These are phyloP conservation scores for Aspergillus leporis DNA, from an alignment of 495 filamentous ascomycete genomes.

Conservation along the genomic window DNA sequence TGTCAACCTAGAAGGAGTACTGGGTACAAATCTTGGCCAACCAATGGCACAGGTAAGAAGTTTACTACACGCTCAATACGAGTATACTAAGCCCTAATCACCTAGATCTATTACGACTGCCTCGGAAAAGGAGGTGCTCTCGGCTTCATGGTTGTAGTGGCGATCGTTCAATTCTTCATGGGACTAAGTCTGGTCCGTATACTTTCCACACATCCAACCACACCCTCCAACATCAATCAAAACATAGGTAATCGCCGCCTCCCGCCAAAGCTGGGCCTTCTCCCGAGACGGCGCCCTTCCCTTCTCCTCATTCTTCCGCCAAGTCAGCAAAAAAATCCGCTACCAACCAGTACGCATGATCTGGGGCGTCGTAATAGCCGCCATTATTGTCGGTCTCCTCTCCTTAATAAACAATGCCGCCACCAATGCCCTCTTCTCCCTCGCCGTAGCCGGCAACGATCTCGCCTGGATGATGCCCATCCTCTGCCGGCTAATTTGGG, in stretches of 20 bases:
- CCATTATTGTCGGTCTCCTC: conserved; percentile 58
- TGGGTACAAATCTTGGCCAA: conserved; percentile 38
- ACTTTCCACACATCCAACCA: no score
- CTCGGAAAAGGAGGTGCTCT: conserved; percentile 45
- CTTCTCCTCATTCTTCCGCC: conserved; percentile 61
- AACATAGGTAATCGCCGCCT: conserved; percentile 52
- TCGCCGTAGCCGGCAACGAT: conserved; percentile 62
- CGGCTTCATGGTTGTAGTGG: conserved; percentile 42
- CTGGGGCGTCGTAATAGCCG: conserved; percentile 56
- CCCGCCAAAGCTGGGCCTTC: conserved; percentile 62
- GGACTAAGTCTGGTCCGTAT: conserved; percentile 40
- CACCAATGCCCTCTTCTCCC: conserved; percentile 60
- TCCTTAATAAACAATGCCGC: conserved; percentile 59
- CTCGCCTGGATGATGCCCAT: conserved; percentile 66
- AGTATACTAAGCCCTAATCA: no score
- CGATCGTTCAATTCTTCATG: conserved; percentile 47
- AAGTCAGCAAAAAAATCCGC: conserved; percentile 56
- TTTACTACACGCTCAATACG: no score
- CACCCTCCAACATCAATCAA: no score
- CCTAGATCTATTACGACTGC: conserved; percentile 44
- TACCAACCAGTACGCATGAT: conserved; percentile 63
- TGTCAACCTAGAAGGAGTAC: conserved; percentile 32
- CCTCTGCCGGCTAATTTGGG: conserved; percentile 62
- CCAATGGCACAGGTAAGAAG: conserved; percentile 43
- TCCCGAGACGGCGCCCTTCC: conserved; percentile 61